Base-by-base conservation (phyloP, 148 eudicot genomes). In the Chenopodium suecicum region DNA sequence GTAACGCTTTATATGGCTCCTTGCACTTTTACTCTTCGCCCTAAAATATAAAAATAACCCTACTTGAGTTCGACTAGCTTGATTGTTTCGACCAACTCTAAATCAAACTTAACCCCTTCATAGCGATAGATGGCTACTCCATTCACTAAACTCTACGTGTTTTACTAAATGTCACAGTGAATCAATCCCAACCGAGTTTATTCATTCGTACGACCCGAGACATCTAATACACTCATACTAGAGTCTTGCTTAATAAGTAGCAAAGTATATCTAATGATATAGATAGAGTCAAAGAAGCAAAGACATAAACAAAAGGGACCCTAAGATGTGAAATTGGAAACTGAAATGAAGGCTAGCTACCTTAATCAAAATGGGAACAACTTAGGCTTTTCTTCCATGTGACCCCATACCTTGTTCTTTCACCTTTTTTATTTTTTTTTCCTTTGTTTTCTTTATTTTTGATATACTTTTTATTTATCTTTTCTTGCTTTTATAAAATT, bases 361-460 rank as follows among this genome's bases (percentile, higher is more conserved):
- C 63, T 9, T 32, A 20, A 32, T 34, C 77, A 46, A 74, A 48
- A 10, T 48, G 62, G 76, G 77, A 74, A 74, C 62, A 74, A 48
- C 77, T 17, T 48, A 14, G 32, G 12, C 70, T 63, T 63, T 77
- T 63, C 68, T 62, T 37, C 70, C 79, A 77, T 77, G 81, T 79
- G 81, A 79, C 75, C 81, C 64, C 74, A 77, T 77, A 63, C 63
- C 79, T 77, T 77, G 74, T 41, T 56, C 67, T 56, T 50, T 69
- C 62, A 3, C 63, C 1, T 50, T 78, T 78, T 37, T 44, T 78
- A 41, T 31, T 65, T 77, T 16, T 63, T 63, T 16, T 14, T 56
- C 19, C 41, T 22, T 23, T 60, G 27, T 12, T 22, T 17, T 76
- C 44, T 41, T 41, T 41, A 41, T 25, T 68, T 32, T 68, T 68